phyloP scores from a whole-genome alignment of 768 basidiomycete genomes.

The Russula brevipes region DNA sequence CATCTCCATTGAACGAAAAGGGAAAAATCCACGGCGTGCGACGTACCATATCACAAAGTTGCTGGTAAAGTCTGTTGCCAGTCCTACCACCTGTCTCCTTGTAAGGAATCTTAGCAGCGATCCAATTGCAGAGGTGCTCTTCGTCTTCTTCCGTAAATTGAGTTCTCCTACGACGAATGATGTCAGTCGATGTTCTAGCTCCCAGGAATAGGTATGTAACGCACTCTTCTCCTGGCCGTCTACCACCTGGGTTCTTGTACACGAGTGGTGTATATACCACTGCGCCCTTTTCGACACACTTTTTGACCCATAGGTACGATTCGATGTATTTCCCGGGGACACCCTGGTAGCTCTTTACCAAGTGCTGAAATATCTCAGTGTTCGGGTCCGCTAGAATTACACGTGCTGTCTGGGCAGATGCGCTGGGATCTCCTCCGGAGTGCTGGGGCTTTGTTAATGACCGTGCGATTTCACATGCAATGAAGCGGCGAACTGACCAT shows the following conservation, averaged over 20 bases:
- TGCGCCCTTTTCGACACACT: slow-evolving; percentile 65
- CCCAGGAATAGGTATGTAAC: slow-evolving; percentile 28
- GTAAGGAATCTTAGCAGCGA: slow-evolving; percentile 77
- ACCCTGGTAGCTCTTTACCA: slow-evolving; percentile 67
- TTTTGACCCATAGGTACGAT: slow-evolving; percentile 79
- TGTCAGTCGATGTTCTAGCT: not conserved
- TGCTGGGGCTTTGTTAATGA: slow-evolving; percentile 42
- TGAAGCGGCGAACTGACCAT: slow-evolving; percentile 42
- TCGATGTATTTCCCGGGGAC: slow-evolving; percentile 72
- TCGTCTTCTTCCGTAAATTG: slow-evolving; percentile 78
- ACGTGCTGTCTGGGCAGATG: slow-evolving; percentile 62
- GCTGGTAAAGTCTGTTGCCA: slow-evolving; percentile 78
- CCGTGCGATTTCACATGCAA: not conserved
- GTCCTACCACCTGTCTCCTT: slow-evolving; percentile 79
- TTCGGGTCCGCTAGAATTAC: slow-evolving; percentile 78
- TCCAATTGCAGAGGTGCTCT: slow-evolving; percentile 67
- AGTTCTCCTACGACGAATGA: slow-evolving; percentile 48
- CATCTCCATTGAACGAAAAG: not conserved
- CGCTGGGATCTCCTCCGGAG: slow-evolving; percentile 73
- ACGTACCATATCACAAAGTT: slow-evolving; percentile 65
- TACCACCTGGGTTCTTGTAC: slow-evolving; percentile 80
- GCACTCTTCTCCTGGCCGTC: slow-evolving; percentile 77
- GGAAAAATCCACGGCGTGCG: not conserved
- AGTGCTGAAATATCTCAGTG: slow-evolving; percentile 67
- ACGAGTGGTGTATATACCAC: slow-evolving; percentile 68